A percentile compares a stretch with the other conserved stretches of the same genome.
These are phyloP conservation scores for Debaryomyces tyrocola DNA, from an alignment of 805 yeast genomes.

Conservation along the genomic window DNA sequence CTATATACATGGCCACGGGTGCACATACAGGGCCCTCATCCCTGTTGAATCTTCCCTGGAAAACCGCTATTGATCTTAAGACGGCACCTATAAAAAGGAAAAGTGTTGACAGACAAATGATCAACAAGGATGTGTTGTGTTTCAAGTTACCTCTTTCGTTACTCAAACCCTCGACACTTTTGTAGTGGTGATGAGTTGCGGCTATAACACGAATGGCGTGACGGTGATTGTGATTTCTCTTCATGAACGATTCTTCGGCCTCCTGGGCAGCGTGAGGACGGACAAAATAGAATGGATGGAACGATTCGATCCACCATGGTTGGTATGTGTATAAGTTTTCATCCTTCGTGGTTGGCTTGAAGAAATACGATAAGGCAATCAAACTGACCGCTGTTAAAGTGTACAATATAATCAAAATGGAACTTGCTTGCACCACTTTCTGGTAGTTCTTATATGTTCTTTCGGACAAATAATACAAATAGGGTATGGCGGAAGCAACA, in stretches of 20 bases:
- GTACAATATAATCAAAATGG: slow-evolving; percentile 40
- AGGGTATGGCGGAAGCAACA: slow-evolving; percentile 61
- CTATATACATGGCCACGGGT: slow-evolving; percentile 62
- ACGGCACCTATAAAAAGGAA: slow-evolving; percentile 52
- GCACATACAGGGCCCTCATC: slow-evolving; percentile 25
- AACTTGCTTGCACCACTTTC: slow-evolving; percentile 28
- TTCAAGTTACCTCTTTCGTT: slow-evolving; percentile 43
- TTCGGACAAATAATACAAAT: slow-evolving; percentile 51
- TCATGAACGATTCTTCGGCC: slow-evolving; percentile 49
- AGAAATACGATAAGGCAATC: slow-evolving; percentile 49
- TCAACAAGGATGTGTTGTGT: slow-evolving; percentile 53
- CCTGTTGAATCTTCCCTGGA: slow-evolving; percentile 17
- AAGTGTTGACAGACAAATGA: slow-evolving; percentile 49
- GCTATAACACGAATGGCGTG: slow-evolving; percentile 63
- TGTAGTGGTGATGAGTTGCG: slow-evolving; percentile 47
- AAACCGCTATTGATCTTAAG: slow-evolving; percentile 38
- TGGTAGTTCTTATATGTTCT: slow-evolving; percentile 18
- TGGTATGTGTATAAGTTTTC: slow-evolving; percentile 58
- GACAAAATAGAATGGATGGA: slow-evolving; percentile 60
- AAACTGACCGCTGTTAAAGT: slow-evolving; percentile 53
- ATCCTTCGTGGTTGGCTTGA: slow-evolving; percentile 56
- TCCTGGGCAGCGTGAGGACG: slow-evolving; percentile 49
- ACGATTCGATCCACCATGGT: slow-evolving; percentile 78
- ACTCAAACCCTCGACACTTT: slow-evolving; percentile 38
- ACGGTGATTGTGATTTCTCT: slow-evolving; percentile 48